Base-by-base conservation (phyloP, 495 filamentous ascomycete genomes). In the Neurospora sp. region DNA sequence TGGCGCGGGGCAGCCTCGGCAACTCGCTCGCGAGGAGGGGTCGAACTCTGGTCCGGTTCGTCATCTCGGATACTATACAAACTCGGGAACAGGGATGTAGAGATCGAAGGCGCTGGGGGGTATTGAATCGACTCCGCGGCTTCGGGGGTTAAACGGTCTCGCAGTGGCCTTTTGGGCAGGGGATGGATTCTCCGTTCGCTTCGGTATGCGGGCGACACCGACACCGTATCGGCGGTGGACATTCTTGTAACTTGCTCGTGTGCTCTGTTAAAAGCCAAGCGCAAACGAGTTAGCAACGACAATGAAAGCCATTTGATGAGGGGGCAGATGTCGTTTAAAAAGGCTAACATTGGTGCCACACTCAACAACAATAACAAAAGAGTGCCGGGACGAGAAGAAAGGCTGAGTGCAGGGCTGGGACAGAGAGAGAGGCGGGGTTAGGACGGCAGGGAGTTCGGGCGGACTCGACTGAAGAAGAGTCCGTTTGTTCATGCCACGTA, bases 141-240 rank as follows among this genome's bases (percentile, higher is more conserved):
- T 76, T 96, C 93, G 74, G 90, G 89, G 18, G 94, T 92, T 35
- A 99, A 85, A 46, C 93, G 90, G 75, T 94, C 93, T 69, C 94
- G 92, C 23, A 98, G 85, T 72, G 91, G 90, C 74, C 93, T 90
- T 83, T 92, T 96, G 40, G 96, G 96, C 71, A 99, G 86, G 69
- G 96, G 96, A 48, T 94, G 92, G 79, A 99, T 98, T 72, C 94
- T 91, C 77, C 96, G 90, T 77, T 96, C 92, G 75, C 54, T 37
- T 66, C 54, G 54, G 14, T 66, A 66, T 66, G 93, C 93, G 79
- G 93, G 96, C 76, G 92, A 81, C 40, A 90, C 85, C 70, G 94
- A 94, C 71, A 86, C 85, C 69, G 91, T 90, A 81, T 96, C 92
- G 77, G 91, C 86, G 81, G 90, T 35, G 16, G 54, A 89, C 87